Evolutionary conservation across 176 grass and related monocot genomes (phyloP), one percentile per base, ranked within the genome.

Genomic region (Oryza glumipatula): DNA sequence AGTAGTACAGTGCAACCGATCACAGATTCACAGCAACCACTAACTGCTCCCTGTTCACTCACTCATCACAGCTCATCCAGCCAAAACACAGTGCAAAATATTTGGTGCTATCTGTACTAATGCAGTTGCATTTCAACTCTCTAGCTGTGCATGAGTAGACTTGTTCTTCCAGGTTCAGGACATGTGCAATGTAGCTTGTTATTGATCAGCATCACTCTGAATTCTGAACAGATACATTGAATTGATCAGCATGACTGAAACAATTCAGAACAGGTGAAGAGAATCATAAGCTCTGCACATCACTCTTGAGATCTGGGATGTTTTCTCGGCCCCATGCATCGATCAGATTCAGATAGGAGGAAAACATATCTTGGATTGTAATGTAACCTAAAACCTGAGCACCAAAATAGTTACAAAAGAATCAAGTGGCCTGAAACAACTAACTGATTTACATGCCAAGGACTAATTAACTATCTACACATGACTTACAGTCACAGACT

Each of bases 361-460:
- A 72, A 44, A 82, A 4, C 43, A 8, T 73, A 2, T 61, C 14
- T 73, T 15, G 35, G n/a, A 82, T 2, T 75, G 60, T 74, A 38
- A 52, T 7, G 45, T 32, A 54, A 67, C 52, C 41, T 49, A 65
- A 58, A 49, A 75, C 63, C 78, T 80, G 61, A 83, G 41, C 81
- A 83, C 47, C 47, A 67, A 83, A 79, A 5, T 79, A 86, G 66
- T 86, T 88, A 86, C 86, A 86, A 86, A 75, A 32, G 38, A 13
- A 63, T 6, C 72, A 23, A 64, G 22, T 63, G 68, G 16, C 70
- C 70, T 47, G 70, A 14, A 22, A 65, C 39, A 32, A 60, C 43
- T 48, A 73, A 17, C 23, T 48, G 17, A 74, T 74, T 74, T 44
- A 65, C 17, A 74, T 3, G 11, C 41, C 54, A 83, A 83, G 16